Evolutionary conservation across 441 rosid genomes (phyloP).

Genomic region (Euphorbia celastroides): DNA sequence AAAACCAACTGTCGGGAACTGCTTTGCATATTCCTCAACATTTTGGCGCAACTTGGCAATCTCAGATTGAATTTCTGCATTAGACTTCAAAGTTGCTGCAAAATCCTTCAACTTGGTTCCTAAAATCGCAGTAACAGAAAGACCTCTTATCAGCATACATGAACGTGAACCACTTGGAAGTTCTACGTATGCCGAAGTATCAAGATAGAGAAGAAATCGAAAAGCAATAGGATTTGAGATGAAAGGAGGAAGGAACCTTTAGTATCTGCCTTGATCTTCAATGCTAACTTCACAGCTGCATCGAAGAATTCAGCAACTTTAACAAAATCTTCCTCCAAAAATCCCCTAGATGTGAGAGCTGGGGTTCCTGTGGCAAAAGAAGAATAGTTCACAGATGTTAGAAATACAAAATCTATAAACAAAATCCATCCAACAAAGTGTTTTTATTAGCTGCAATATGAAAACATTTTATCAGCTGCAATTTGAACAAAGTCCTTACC

Average conservation of each 20-base stretch:
- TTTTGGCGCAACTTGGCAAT: constrained; percentile 54
- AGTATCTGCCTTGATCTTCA: constrained; percentile 67
- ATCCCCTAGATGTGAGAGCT: constrained; percentile 94
- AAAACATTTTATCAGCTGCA: too few relatives aligned
- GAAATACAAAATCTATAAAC: neutral
- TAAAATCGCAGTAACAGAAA: constrained; percentile 22
- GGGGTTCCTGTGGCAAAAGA: constrained; percentile 68
- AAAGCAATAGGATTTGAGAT: neutral
- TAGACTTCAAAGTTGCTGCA: constrained; percentile 60
- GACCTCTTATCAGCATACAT: constrained; percentile 6
- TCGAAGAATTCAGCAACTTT: constrained; percentile 88
- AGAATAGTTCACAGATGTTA: constrained; percentile 5
- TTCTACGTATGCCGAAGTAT: neutral
- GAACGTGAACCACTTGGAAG: neutral
- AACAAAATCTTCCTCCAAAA: constrained; percentile 75
- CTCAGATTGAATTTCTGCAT: constrained; percentile 48
- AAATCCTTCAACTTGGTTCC: constrained; percentile 91
- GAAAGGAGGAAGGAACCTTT: constrained; percentile 38
- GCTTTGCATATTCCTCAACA: constrained; percentile 80
- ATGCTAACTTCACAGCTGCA: constrained; percentile 72
- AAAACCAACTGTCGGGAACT: constrained; percentile 84
- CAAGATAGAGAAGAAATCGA: neutral
- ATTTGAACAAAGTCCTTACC: too few relatives aligned
- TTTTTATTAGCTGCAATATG: too few relatives aligned
- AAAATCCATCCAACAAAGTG: too few relatives aligned